phyloP scores from a whole-genome alignment of 83 land plant species.

The Isoetes engelmannii region DNA sequence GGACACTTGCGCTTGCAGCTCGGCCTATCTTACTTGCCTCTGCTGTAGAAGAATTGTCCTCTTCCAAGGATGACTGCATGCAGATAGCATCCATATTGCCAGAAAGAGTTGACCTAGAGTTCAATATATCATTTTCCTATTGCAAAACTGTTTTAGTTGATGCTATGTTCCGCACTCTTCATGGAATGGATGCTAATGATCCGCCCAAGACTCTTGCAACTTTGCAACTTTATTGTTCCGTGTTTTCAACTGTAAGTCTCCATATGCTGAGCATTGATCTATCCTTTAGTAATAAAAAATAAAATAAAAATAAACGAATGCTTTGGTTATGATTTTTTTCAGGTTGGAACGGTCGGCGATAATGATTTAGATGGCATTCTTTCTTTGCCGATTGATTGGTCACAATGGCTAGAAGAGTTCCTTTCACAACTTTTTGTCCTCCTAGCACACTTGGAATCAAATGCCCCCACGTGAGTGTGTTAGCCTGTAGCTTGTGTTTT shows the following conservation, averaged over 20 bases:
- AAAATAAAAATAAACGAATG: too few species aligned
- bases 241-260: constrained; percentile 29
- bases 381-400: constrained; percentile 37
- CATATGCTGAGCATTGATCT: neutral
- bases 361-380: constrained; percentile 18
- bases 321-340: neutral
- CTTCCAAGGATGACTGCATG: constrained; percentile 3
- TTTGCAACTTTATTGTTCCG: constrained; percentile 32
- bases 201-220: constrained; percentile 45
- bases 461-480: constrained; percentile 29
- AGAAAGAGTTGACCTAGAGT: neutral
- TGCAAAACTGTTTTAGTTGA: constrained; percentile 24
- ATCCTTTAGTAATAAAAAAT: too few species aligned
- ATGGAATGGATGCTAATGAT: constrained; percentile 43
- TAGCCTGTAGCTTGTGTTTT: constrained; percentile 9
- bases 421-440: constrained; percentile 32
- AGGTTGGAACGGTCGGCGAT: constrained; percentile 32
- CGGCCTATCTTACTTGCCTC: constrained; percentile 24
- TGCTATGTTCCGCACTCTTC: constrained; percentile 33
- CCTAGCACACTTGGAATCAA: constrained; percentile 32
- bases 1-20: constrained; percentile 35
- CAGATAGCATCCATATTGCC: constrained; percentile 11
- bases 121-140: constrained; percentile 11
- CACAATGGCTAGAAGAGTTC: constrained; percentile 41
- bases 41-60: constrained; percentile 13